phyloP scores from a whole-genome alignment of 768 basidiomycete species.

The Pleurotus eryngii region DNA sequence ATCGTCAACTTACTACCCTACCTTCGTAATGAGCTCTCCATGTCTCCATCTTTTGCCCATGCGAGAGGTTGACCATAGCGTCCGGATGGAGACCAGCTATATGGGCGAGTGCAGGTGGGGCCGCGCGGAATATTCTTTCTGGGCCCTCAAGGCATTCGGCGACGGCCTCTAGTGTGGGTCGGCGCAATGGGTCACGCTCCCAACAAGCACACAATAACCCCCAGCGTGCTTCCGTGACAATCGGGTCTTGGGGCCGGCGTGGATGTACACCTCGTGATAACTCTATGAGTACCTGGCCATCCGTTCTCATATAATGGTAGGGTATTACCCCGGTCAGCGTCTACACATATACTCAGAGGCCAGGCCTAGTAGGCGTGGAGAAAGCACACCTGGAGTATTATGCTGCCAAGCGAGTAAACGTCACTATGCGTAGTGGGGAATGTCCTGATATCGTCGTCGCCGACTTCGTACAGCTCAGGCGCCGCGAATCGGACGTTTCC shows the following conservation, averaged over 20 bases:
- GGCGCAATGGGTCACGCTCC: background rate
- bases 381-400: background rate
- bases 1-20: too few relatives aligned
- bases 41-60: background rate
- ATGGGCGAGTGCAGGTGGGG: background rate
- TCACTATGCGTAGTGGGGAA: background rate
- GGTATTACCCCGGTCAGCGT: background rate
- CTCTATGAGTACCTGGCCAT: slow-evolving; percentile 6
- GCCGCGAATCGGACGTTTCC: slow-evolving; percentile 5
- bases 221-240: background rate
- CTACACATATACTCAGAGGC: background rate
- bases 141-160: background rate
- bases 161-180: background rate
- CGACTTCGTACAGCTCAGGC: slow-evolving; percentile 1
- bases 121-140: background rate
- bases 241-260: background rate
- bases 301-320: slow-evolving; percentile 6
- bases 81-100: background rate
- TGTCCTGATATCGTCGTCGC: background rate
- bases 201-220: background rate
- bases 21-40: background rate
- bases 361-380: background rate
- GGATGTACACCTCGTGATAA: background rate
- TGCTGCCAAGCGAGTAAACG: slow-evolving; percentile 4
- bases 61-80: background rate